A percentile compares a stretch with the other conserved stretches of the same genome.
phyloP scores from a whole-genome alignment of 805 yeast species.

The Saccharomyces jurei region DNA sequence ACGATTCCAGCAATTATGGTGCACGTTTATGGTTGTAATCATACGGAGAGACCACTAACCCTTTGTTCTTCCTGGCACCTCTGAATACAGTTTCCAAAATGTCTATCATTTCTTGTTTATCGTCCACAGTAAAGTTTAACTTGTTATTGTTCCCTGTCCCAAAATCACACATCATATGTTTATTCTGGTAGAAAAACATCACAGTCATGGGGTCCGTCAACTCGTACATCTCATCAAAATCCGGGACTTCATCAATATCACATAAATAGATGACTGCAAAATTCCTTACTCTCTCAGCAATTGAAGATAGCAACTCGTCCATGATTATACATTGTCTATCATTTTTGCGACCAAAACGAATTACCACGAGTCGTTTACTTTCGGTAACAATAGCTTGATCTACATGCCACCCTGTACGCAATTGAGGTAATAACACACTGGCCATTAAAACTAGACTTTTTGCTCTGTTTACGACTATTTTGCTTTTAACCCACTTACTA shows the following conservation, averaged over 20 bases:
- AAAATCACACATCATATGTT: slow-evolving; percentile 97
- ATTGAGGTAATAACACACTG: slow-evolving; percentile 72
- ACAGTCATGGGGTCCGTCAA: slow-evolving; percentile 77
- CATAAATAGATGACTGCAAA: slow-evolving; percentile 85
- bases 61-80: slow-evolving; percentile 89
- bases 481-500: neutral
- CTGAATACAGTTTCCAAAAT: slow-evolving; percentile 81
- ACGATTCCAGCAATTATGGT: neutral
- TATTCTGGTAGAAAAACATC: slow-evolving; percentile 88
- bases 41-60: slow-evolving; percentile 78
- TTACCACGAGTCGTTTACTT: slow-evolving; percentile 77
- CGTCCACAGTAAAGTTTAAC: slow-evolving; percentile 68
- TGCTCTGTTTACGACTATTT: neutral
- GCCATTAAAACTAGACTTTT: slow-evolving; percentile 44
- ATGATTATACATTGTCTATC: slow-evolving; percentile 77
- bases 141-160: slow-evolving; percentile 98
- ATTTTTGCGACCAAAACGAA: slow-evolving; percentile 77
- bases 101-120: slow-evolving; percentile 85
- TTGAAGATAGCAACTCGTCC: slow-evolving; percentile 75
- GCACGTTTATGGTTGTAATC: slow-evolving; percentile 43
- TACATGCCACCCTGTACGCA: slow-evolving; percentile 89
- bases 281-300: slow-evolving; percentile 77
- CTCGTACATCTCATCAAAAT: slow-evolving; percentile 54
- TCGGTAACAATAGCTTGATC: slow-evolving; percentile 96
- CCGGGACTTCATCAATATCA: slow-evolving; percentile 83